Percentiles rank a stretch among this genome's conserved stretches.
These are phyloP conservation scores for Penicillium digitatum DNA, from an alignment of 2,329 filamentous ascomycete species.

Conservation along the genomic window DNA sequence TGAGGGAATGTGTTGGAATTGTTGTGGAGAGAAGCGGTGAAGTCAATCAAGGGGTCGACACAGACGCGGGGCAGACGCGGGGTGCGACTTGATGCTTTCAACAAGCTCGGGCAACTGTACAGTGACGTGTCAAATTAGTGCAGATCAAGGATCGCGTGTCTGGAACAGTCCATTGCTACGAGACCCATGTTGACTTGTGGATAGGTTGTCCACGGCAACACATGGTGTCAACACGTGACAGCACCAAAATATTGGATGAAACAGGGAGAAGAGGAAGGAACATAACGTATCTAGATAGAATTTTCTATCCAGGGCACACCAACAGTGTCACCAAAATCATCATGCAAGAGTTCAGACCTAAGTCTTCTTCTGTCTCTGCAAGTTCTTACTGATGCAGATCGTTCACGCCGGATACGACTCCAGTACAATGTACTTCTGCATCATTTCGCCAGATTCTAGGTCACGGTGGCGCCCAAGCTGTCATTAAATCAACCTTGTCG, in stretches of 20 bases:
- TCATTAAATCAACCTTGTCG: background rate
- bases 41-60: constrained; percentile 7
- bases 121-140: background rate
- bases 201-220: background rate
- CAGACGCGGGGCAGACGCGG: background rate
- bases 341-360: background rate
- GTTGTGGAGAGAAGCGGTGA: constrained; percentile 6
- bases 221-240: background rate
- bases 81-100: background rate
- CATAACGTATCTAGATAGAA: background rate
- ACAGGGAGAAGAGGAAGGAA: background rate
- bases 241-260: background rate
- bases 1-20: background rate
- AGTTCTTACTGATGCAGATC: background rate
- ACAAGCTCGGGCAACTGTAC: background rate
- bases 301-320: background rate
- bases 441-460: background rate
- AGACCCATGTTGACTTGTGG: background rate
- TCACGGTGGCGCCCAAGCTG: background rate
- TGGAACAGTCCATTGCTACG: background rate
- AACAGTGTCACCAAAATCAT: too few species aligned
- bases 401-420: background rate
- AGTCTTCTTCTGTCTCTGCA: background rate
- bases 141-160: background rate
- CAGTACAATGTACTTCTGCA: background rate